Evolutionary conservation across 371 early-diverging fungal species (phyloP), one percentile per base, ranked within the genome.

Genomic region (Apophysomyces variabilis): DNA sequence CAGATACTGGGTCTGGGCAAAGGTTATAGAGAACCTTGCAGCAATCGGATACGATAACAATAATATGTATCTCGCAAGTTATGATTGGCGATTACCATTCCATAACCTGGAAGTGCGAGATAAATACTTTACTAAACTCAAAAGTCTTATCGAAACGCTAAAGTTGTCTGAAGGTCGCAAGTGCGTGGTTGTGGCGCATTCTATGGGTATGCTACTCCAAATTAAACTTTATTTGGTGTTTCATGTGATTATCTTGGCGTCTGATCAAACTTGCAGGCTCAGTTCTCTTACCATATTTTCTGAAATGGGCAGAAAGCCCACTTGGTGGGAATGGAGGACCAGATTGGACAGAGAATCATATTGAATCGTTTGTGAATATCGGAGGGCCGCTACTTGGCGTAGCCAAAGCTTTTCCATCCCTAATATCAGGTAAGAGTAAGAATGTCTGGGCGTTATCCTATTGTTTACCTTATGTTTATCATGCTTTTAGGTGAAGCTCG

Each of bases 1-100:
- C 60, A 84, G 88, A 14, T 92, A 94, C 75, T 96, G 96, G 97
- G 92, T 98, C 16, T 95, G 96, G 96, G 95, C 92, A 58, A 89
- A 90, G 57, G 79, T 88, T 32, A 88, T 93, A 63, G 90, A 93
- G 68, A 96, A 95, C 71, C 66, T 96, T 58, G 94, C 95, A 0
- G 90, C 88, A 0, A 85, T 97, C 54, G 96, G 96, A 32, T 95
- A 96, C 73, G 96, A 97, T 76, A 88, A 79, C 75, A 93, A 91
- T 66, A 93, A 88, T 58, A 93, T 96, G 90, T 83, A 90, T 44
- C 77, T 96, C 56, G 95, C 96, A 0, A 83, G 94, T 0, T 98
- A 95, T 74, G 97, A 98, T 78, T 98, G 98, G 98, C 84, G 99
- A 47, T 79, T 98, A 45, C 84, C 92, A 0, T 89, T 92, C 62